These are phyloP conservation scores for Nitzschia putrida DNA, from an alignment of 108 stramenopile genomes.

Conservation along the genomic window DNA sequence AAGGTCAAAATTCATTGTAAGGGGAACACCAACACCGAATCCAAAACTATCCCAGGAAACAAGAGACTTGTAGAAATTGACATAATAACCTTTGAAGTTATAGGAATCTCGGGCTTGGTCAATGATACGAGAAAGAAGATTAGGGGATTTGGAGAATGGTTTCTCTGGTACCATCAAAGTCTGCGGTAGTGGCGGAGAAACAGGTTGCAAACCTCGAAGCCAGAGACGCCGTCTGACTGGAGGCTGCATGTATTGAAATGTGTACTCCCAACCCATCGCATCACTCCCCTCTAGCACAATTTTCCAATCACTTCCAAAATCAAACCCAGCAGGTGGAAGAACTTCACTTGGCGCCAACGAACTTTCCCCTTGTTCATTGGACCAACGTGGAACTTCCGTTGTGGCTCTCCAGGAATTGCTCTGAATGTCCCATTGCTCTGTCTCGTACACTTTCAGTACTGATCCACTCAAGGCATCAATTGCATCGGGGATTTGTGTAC, in stretches of 20 bases:
- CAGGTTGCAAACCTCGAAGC: conserved; percentile 48
- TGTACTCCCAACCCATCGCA: conserved; percentile 78
- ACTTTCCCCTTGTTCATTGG: conserved; percentile 23
- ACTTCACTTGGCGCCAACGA: conserved; percentile 28
- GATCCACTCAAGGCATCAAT: too few species aligned
- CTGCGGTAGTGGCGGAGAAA: background rate
- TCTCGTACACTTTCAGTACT: conserved; percentile 43
- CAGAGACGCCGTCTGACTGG: conserved; percentile 65
- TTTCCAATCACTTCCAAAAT: conserved; percentile 78
- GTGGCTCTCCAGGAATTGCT: conserved; percentile 42
- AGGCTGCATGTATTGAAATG: conserved; percentile 41
- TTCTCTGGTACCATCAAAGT: background rate
- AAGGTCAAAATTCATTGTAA: conserved; percentile 61
- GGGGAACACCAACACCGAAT: conserved; percentile 58
- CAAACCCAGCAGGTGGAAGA: conserved; percentile 43
- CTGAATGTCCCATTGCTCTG: conserved; percentile 47
- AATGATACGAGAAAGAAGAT: conserved; percentile 4
- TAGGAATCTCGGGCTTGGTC: conserved; percentile 49
- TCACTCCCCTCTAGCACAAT: conserved; percentile 65
- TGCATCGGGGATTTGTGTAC: too few species aligned
- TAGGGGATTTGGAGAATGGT: background rate
- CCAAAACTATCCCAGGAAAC: conserved; percentile 52
- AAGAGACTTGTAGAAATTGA: conserved; percentile 67
- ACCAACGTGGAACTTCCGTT: conserved; percentile 30
- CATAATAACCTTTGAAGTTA: conserved; percentile 79